Conservation (phyloP, 345 rosid species). For the Lepidium aucheri region DNA sequence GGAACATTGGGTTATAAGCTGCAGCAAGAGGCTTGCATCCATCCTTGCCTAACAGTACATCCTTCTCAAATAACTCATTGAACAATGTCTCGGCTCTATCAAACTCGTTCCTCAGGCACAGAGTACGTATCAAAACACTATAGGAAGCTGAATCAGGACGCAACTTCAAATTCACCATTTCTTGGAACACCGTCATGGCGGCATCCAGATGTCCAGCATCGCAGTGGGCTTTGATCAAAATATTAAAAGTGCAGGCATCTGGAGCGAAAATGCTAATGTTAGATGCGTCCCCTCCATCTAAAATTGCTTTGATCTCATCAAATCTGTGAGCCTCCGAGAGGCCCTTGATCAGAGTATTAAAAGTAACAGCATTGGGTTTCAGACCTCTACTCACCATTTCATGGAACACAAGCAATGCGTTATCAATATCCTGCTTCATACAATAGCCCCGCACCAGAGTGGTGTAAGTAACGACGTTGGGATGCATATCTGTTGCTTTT, state of each 20-base stretch:
- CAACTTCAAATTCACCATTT: slow-evolving; percentile 41
- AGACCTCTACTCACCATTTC: slow-evolving; percentile 47
- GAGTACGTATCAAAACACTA: slow-evolving; percentile 55
- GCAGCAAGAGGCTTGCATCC: slow-evolving; percentile 70
- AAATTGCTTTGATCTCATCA: slow-evolving; percentile 47
- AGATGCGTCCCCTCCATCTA: slow-evolving; percentile 22
- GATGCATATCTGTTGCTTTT: slow-evolving; percentile 39
- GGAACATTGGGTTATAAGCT: slow-evolving; percentile 67
- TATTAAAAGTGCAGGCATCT: slow-evolving; percentile 72
- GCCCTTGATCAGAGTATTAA: slow-evolving; percentile 67
- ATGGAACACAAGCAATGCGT: slow-evolving; percentile 49
- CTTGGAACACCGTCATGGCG: slow-evolving; percentile 46
- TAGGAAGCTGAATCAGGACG: slow-evolving; percentile 74
- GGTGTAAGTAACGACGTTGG: slow-evolving; percentile 64
- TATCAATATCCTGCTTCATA: slow-evolving; percentile 54
- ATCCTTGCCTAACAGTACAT: slow-evolving; percentile 34
- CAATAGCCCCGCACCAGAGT: slow-evolving; percentile 80
- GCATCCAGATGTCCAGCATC: slow-evolving; percentile 49
- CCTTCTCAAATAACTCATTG: slow-evolving; percentile 45
- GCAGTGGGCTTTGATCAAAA: slow-evolving; percentile 59
- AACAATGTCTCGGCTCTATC: slow-evolving; percentile 56
- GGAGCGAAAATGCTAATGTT: slow-evolving; percentile 38
- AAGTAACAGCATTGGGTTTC: slow-evolving; percentile 54
- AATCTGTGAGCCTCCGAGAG: slow-evolving; percentile 53
- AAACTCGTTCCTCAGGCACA: slow-evolving; percentile 52